Evolutionary conservation across 2,329 filamentous ascomycete genomes (phyloP), one percentile per base, ranked within the genome.

Genomic region (Nectriaceae sp.): DNA sequence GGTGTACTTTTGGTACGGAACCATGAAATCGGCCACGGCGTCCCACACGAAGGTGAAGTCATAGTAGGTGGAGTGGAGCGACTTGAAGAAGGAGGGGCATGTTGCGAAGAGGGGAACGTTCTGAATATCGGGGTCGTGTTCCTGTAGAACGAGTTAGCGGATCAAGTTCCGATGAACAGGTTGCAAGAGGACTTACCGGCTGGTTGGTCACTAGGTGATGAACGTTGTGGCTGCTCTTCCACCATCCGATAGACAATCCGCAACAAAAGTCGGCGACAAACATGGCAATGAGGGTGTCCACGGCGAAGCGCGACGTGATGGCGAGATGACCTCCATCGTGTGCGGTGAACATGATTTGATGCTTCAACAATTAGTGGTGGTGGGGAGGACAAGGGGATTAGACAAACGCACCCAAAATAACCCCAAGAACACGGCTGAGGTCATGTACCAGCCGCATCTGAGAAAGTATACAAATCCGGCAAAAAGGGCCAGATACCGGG

Each of bases 81-180:
- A 82, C 40, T 77, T 74, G 70, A 89, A 83, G 67, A 88, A 88
- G 3, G 77, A 76, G 35, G 84, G 83, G 18, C 79, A 82, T 24
- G 85, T 81, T 42, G 85, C 85, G 60, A 89, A 87, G 42, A 89
- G 76, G 0, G 86, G 86, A 43, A 88, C 74, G 65, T 89, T 85
- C 55, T 88, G 82, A 47, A 81, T 81, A 58, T 82, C 79, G 5
- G 79, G 79, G 49, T 83, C 79, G 52, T 80, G 77, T 60, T 81
- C 78, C 70, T 75, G 42, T 0, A 5, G 1, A 5, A n/a, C n/a
- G n/a, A n/a, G 40, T 54, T 4, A 33, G 2, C 13, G 15, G 4
- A 8, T 20, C 1, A 39, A 10, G 21, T 1, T 20, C n/a, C n/a
- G n/a, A n/a, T n/a, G n/a, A n/a, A n/a, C n/a, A n/a, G n/a, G n/a